Conservation (phyloP, 306 rosid genomes). For the Gastrolobium bilobum region DNA sequence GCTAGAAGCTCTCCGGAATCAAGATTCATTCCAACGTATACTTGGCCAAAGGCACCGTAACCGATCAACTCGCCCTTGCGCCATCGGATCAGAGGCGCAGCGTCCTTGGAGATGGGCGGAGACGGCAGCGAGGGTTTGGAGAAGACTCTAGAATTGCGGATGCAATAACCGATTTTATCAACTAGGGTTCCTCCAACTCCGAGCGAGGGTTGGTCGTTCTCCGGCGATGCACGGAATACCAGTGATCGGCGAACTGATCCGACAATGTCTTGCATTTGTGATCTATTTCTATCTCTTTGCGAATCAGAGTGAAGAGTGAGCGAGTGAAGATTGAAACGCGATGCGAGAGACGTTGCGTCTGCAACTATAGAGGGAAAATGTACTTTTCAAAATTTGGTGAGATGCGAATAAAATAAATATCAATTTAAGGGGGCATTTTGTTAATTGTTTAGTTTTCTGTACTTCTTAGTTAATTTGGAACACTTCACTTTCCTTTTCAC, state of each 20-base stretch:
- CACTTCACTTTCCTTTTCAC: constrained; percentile 34
- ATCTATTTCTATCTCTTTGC: constrained; percentile 10
- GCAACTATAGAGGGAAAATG: constrained; percentile 57
- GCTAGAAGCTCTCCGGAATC: constrained; percentile 99
- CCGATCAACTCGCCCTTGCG: constrained; percentile 99
- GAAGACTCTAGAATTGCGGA: constrained; percentile 89
- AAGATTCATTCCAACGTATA: constrained; percentile 99
- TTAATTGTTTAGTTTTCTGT: background rate
- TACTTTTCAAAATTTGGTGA: constrained; percentile 62
- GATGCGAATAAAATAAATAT: background rate
- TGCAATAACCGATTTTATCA: constrained; percentile 77
- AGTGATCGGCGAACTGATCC: constrained; percentile 99
- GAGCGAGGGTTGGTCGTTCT: constrained; percentile 62
- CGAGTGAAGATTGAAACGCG: constrained; percentile 1
- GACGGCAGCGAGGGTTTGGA: constrained; percentile 67
- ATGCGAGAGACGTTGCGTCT: constrained; percentile 51
- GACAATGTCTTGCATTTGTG: constrained; percentile 87
- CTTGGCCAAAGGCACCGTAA: constrained; percentile 99
- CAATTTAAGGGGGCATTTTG: constrained; percentile 30
- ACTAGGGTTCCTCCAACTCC: constrained; percentile 80
- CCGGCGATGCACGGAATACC: constrained; percentile 82
- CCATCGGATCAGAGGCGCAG: constrained; percentile 88
- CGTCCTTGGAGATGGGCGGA: constrained; percentile 58
- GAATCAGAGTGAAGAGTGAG: background rate
- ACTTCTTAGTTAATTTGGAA: background rate